Evolutionary conservation across 2,329 filamentous ascomycete species (phyloP), one percentile per base, ranked within the genome.

Genomic region (Hypoxylon sp.): DNA sequence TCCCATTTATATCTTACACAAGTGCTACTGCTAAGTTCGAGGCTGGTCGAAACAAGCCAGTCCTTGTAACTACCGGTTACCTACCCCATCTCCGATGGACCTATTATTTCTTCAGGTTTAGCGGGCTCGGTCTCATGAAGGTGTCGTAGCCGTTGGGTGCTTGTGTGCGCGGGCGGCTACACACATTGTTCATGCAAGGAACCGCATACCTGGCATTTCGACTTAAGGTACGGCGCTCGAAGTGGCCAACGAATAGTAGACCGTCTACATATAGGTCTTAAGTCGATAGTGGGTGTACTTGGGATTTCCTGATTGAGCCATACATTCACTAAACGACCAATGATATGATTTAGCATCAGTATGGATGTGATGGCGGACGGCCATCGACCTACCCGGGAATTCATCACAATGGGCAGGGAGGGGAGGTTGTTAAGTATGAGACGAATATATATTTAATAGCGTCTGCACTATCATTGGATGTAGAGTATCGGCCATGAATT

Each of bases 61-160:
- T 38, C 58, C 32, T 51, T 5, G 55, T 63, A 66, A 65, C 61
- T 70, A 59, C 66, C 70, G 71, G 65, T 56, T 63, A 65, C 55
- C 45, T 62, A 64, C 61, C 23, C 58, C 48, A 68, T 69, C 69
- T 59, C 28, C 36, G n/a, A 60, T 51, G 6, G 49, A 30, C 65
- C 63, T 73, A 60, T 72, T 36, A 67, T 57, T 65, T 72, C 32
- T 50, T 36, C 14, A 45, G 45, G 49, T 60, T 70, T 63, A 57
- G 60, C 59, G 51, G 63, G 41, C 63, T 68, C 59, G 56, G 65
- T 46, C 32, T 34, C 58, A 58, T 34, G 13, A 56, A n/a, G 36
- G 65, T 60, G 48, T 65, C 61, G 62, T 62, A 67, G 67, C 69
- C 68, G 70, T 66, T 69, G 58, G 34, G 67, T 72, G 62, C 50